These are phyloP conservation scores for Ramaria rubella DNA, from an alignment of 768 basidiomycete species.

Conservation along the genomic window DNA sequence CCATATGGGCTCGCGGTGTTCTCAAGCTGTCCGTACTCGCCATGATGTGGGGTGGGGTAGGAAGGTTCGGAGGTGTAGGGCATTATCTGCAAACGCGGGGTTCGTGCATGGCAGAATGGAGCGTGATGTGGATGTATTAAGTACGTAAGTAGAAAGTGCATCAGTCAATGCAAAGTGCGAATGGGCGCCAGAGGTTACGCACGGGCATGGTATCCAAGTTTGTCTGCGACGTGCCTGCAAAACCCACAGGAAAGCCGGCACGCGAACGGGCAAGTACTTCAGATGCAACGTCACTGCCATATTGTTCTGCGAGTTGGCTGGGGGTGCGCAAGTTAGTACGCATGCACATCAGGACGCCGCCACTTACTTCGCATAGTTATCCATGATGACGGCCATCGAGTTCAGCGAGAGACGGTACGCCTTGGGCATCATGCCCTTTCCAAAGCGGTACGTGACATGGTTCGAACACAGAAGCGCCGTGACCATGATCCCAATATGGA, in stretches of 20 bases:
- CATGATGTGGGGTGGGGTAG: not conserved
- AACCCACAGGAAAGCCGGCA: not conserved
- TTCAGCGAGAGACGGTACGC: conserved; percentile 33
- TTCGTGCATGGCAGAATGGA: too few relatives aligned
- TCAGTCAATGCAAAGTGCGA: not conserved
- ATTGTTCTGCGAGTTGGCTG: conserved; percentile 71
- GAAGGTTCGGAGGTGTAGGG: not conserved
- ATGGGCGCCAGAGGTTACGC: not conserved
- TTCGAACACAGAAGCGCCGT: conserved; percentile 32
- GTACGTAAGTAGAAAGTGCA: too few relatives aligned
- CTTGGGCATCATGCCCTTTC: conserved; percentile 40
- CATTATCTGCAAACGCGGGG: not conserved
- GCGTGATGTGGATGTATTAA: too few relatives aligned
- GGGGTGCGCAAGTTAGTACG: conserved; percentile 3
- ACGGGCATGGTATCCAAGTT: not conserved
- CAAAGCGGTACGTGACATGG: conserved; percentile 39
- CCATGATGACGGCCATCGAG: conserved; percentile 36
- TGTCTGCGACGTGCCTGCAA: not conserved
- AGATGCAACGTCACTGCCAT: conserved; percentile 56
- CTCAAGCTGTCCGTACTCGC: not conserved
- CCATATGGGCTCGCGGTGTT: too few relatives aligned
- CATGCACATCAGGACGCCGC: conserved; percentile 6
- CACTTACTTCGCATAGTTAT: conserved; percentile 19
- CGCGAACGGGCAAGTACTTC: conserved; percentile 54
- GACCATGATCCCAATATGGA: conserved; percentile 31